Evolutionary conservation across 2,329 filamentous ascomycete species (phyloP).

Genomic region (Trichoderma sp.): DNA sequence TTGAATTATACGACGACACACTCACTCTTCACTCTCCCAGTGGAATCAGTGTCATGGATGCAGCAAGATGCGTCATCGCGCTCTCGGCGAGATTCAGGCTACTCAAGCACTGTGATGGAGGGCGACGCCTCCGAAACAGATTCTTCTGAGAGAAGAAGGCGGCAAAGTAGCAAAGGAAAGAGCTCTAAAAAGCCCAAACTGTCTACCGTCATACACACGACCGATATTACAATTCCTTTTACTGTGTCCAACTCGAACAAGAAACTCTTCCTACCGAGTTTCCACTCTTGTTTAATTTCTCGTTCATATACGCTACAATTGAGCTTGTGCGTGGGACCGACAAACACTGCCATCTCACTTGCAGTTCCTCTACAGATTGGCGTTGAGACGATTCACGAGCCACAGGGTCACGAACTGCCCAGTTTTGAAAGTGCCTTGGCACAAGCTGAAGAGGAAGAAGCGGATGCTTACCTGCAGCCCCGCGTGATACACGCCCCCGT

Average conservation of each 20-base stretch:
- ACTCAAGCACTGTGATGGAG: constrained; percentile 46
- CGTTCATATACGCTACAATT: constrained; percentile 57
- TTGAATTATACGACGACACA: constrained; percentile 50
- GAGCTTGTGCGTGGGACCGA: constrained; percentile 44
- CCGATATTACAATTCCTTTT: constrained; percentile 51
- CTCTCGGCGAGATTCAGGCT: constrained; percentile 57
- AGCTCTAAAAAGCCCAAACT: constrained; percentile 29
- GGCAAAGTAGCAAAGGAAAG: constrained; percentile 26
- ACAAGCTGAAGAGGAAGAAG: constrained; percentile 44
- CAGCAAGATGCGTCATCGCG: constrained; percentile 33
- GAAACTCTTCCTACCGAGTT: constrained; percentile 57
- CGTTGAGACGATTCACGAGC: constrained; percentile 42
- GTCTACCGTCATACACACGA: constrained; percentile 40
- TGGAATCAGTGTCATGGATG: constrained; percentile 45
- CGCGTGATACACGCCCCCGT: constrained; percentile 41
- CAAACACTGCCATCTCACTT: constrained; percentile 47
- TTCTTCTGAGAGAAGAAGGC: constrained; percentile 26
- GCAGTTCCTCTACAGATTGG: constrained; percentile 54
- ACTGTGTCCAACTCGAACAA: constrained; percentile 48
- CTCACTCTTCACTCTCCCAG: constrained; percentile 40
- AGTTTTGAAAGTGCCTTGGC: constrained; percentile 53
- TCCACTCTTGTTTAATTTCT: constrained; percentile 59
- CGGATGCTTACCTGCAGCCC: constrained; percentile 46
- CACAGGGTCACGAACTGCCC: constrained; percentile 42
- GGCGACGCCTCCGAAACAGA: constrained; percentile 41